phyloP scores from a whole-genome alignment of 139 green algal genomes.

The Closterium sp. region DNA sequence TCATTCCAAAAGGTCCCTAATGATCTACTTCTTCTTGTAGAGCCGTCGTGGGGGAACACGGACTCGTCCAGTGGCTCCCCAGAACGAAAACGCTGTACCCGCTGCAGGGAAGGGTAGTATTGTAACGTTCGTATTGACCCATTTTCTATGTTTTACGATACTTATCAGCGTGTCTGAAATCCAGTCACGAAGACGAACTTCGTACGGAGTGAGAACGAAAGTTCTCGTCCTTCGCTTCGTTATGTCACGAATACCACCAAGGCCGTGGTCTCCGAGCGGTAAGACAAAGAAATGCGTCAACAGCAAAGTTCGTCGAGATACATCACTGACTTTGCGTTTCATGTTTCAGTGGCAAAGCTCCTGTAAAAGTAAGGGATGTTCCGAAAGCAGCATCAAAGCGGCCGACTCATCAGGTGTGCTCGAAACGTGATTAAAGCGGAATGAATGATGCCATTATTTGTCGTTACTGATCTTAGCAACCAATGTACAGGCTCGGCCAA shows the following conservation, averaged over 20 bases:
- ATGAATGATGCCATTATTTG: neutral
- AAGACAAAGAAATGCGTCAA: neutral
- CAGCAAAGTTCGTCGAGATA: neutral
- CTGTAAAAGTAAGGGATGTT: neutral
- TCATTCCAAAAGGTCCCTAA: neutral
- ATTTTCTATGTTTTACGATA: neutral
- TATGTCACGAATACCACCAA: neutral
- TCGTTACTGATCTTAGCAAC: neutral
- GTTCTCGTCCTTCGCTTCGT: neutral
- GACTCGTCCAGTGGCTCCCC: neutral
- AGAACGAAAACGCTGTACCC: neutral
- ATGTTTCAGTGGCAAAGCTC: neutral
- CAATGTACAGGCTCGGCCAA: neutral
- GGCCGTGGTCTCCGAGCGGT: neutral
- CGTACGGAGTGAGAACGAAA: neutral
- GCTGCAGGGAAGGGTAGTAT: neutral
- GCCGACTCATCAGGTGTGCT: neutral
- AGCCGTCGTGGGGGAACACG: neutral
- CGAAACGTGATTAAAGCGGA: neutral
- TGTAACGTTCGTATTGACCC: neutral
- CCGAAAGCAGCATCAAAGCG: neutral
- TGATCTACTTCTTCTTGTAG: neutral
- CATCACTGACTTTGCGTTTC: neutral
- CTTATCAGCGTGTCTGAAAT: neutral
- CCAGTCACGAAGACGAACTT: neutral